These are phyloP conservation scores for Talaromyces sp. DNA, from an alignment of 2,329 filamentous ascomycete genomes.

Conservation along the genomic window DNA sequence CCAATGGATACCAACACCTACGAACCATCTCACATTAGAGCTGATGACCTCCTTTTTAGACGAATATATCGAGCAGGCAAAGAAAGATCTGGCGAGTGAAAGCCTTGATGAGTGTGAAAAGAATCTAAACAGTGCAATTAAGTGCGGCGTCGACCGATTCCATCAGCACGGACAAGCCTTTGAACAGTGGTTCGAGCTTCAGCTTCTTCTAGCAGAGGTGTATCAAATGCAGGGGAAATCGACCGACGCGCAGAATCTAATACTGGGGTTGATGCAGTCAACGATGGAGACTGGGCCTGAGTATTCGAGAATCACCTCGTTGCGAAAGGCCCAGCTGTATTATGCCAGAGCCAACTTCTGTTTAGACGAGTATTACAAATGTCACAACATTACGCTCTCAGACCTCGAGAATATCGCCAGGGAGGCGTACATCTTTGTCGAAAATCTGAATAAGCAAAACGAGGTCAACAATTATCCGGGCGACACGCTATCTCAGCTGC, in stretches of 20 bases:
- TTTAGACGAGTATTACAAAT: background rate
- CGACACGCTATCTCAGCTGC: background rate
- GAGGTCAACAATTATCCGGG: background rate
- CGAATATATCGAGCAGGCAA: background rate
- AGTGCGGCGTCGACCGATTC: slow-evolving; percentile 3
- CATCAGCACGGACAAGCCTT: slow-evolving; percentile 1
- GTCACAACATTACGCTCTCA: background rate
- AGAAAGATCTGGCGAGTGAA: background rate
- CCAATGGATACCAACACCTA: background rate
- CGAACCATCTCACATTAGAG: background rate
- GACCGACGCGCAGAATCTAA: background rate
- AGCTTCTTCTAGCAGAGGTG: slow-evolving; percentile 5
- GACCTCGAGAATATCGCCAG: background rate
- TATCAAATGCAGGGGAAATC: background rate
- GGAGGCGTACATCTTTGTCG: background rate
- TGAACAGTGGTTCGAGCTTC: slow-evolving; percentile 8
- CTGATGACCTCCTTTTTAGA: slow-evolving; percentile 2
- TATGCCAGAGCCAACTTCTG: background rate
- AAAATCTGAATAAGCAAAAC: background rate
- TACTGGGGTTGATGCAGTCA: background rate
- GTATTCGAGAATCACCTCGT: background rate
- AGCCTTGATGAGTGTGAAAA: slow-evolving; percentile 2
- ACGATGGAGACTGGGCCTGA: background rate
- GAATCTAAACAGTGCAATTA: slow-evolving; percentile 3
- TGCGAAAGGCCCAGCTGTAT: background rate